Evolutionary conservation across 1,284 basidiomycete genomes (phyloP), one percentile per base, ranked within the genome.

Genomic region (Heimioporus retisporus): DNA sequence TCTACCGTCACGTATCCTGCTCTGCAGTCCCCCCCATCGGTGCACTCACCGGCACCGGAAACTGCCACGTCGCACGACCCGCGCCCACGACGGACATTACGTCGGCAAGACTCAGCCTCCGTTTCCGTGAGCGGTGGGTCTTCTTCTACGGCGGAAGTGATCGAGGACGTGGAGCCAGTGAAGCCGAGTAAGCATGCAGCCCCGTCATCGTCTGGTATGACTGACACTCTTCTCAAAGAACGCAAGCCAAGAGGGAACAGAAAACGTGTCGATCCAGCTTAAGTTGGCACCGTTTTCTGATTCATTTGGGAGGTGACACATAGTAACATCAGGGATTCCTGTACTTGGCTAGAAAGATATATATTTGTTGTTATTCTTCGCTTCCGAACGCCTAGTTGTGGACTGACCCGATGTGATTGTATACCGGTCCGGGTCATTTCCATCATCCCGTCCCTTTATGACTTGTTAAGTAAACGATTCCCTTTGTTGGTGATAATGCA

Each of bases 111-210:
- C 28, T 80, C 76, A 2, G 66, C 72, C n/a, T 71, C 76, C 2
- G 68, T 77, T 54, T 77, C 76, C 48, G 78, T 80, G 55, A 77
- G 76, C 54, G 78, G 75, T 54, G 65, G 69, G 58, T 77, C 76
- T 21, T 80, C 79, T 50, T 79, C 68, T 48, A 76, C 79, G 15
- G 65, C 77, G 48, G 76, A 77, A 31, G 66, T 66, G 16, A 57
- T 46, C 15, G 76, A 80, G 55, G 76, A 80, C 8, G 50, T 69
- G 28, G 76, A 80, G 25, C 23, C 56, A 18, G 62, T 54, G 57
- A 80, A 73, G 73, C 70, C 70, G 54, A 80, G 76, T 80, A 66
- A 74, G 76, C 60, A 50, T 61, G 54, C 51, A 50, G 23, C 15
- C 4, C 18, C 23, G 35, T 23, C 19, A 16, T 53, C 50, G 21